Base-by-base conservation (phyloP, 2,329 filamentous ascomycete species). In the Arthrobotrys iridis region DNA sequence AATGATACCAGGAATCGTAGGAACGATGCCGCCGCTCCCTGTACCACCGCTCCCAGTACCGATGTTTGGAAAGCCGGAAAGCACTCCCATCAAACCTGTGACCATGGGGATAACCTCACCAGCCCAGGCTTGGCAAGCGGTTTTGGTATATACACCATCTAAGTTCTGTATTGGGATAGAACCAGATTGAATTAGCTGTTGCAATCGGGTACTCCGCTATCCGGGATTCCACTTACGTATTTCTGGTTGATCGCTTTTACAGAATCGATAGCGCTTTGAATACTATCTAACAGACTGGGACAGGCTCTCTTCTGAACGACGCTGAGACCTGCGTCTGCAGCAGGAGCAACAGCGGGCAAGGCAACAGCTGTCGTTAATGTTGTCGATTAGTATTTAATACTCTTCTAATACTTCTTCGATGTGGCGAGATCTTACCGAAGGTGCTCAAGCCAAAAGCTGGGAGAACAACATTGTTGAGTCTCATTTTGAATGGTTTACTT, bases 391-490 rank as follows among this genome's bases (percentile, higher is more conserved):
- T n/a, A n/a, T n/a, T n/a, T n/a, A n/a, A n/a, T n/a, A n/a, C n/a
- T n/a, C n/a, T n/a, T n/a, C n/a, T n/a, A n/a, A n/a, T n/a, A n/a
- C n/a, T 43, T 2, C 30, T 41, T 6, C 33, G 13, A 6, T 20
- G 10, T 11, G 13, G 33, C 18, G 26, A 26, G n/a, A 28, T 18
- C 55, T 41, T 59, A 59, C 55, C 55, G 15, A 59, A 20, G 35
- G 20, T 43, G 55, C 15, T 22, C 13, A 59, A 20, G 22, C 55
- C 35, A 20, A 59, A 41, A 28, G 33, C 33, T 4, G 55, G 18
- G 15, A 41, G 24, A 35, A 59, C n/a, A 15, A 59, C 26, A 28
- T 18, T 59, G 37, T 20, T 59, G 55, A 59, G 43, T 35, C 43
- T 59, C 55, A 59, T 59, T 48, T 18, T 48, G 45, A 5, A 48